These are phyloP conservation scores for Botrytis elliptica DNA, from an alignment of 2,329 filamentous ascomycete genomes.

Conservation along the genomic window DNA sequence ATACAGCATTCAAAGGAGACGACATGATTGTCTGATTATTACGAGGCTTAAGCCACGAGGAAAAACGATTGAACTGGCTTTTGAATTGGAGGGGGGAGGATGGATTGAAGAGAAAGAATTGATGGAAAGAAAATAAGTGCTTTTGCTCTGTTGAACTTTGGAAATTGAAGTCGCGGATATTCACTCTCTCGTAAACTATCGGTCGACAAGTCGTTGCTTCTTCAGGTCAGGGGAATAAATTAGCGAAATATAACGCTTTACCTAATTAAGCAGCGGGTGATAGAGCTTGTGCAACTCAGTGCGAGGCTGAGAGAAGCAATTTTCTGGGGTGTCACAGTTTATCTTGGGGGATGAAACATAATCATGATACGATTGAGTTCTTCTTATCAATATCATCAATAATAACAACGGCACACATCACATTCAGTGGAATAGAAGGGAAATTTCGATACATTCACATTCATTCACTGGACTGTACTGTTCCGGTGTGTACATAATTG, in stretches of 20 bases:
- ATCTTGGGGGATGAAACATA: not conserved
- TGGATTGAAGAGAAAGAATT: constrained; percentile 11
- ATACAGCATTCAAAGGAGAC: constrained; percentile 53
- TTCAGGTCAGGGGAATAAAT: constrained; percentile 33
- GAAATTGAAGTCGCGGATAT: constrained; percentile 23
- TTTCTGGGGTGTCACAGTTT: constrained; percentile 8
- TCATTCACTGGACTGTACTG: not conserved
- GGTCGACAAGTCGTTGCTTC: constrained; percentile 34
- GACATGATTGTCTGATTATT: constrained; percentile 45
- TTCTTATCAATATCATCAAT: not conserved
- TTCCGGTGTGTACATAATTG: not conserved
- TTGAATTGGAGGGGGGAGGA: not conserved
- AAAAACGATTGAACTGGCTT: not conserved
- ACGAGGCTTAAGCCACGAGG: constrained; percentile 19
- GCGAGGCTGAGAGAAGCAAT: constrained; percentile 21
- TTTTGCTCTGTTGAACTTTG: constrained; percentile 13
- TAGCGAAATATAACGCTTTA: constrained; percentile 27
- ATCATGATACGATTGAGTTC: not conserved
- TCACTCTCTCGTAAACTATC: constrained; percentile 25
- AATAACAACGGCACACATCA: not conserved
- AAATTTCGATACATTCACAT: not conserved
- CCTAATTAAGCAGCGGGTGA: constrained; percentile 18
- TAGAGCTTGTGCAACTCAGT: constrained; percentile 7
- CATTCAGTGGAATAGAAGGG: not conserved
- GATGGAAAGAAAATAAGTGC: constrained; percentile 9